These are phyloP conservation scores for Ogataea paradorogensis DNA, from an alignment of 805 yeast species.

Conservation along the genomic window DNA sequence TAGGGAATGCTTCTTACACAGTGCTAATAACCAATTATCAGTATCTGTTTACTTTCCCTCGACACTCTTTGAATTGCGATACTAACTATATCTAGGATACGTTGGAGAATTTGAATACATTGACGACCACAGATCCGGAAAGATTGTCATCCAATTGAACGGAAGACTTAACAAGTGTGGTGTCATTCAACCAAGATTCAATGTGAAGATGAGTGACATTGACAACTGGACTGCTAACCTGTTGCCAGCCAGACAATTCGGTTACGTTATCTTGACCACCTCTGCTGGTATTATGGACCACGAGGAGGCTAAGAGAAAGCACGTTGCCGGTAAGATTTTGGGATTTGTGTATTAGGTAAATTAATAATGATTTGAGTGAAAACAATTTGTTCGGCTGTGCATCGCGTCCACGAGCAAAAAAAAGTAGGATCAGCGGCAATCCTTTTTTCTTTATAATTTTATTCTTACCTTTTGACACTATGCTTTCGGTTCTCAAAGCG, in stretches of 20 bases:
- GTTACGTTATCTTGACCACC: conserved; percentile 96
- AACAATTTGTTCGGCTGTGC: conserved; percentile 1
- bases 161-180: conserved; percentile 99
- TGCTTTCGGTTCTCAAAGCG: conserved; percentile 5
- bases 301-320: conserved; percentile 99
- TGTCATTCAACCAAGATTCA: conserved; percentile 98
- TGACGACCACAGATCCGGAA: conserved; percentile 99
- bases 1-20: conserved; percentile 64
- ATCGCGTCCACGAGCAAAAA: background rate
- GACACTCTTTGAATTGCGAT: conserved; percentile 37
- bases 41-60: conserved; percentile 67
- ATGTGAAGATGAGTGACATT: conserved; percentile 90
- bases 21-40: conserved; percentile 35
- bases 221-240: conserved; percentile 99
- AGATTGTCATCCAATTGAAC: conserved; percentile 93
- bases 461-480: background rate
- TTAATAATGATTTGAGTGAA: background rate
- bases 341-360: conserved; percentile 86
- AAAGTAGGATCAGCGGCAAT: conserved; percentile 10
- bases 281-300: conserved; percentile 99
- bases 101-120: conserved; percentile 98
- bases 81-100: conserved; percentile 54
- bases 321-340: conserved; percentile 97
- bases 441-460: conserved; percentile 5
- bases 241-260: conserved; percentile 99